Percentiles rank a stretch among this genome's conserved stretches.
phyloP scores from a whole-genome alignment of 2,329 filamentous ascomycete genomes.

The Cladosporium halotolerans region DNA sequence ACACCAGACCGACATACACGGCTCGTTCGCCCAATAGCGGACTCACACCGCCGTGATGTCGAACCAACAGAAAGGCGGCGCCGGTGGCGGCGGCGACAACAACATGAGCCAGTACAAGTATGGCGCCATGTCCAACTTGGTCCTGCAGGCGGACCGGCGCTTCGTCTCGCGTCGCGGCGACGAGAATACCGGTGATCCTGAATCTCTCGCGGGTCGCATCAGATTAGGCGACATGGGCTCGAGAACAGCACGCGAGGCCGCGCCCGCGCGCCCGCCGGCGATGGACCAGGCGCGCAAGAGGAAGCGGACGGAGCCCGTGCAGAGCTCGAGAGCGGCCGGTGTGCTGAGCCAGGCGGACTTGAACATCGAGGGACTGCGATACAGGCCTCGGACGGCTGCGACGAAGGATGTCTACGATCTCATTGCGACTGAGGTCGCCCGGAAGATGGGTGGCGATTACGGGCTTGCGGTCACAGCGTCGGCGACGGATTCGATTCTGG shows the following conservation, averaged over 20 bases:
- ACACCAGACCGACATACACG: conserved; percentile 9
- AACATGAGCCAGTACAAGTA: conserved; percentile 35
- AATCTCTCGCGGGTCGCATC: conserved; percentile 90
- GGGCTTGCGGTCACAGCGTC: conserved; percentile 86
- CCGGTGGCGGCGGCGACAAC: conserved; percentile 22
- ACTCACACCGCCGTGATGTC: conserved; percentile 8
- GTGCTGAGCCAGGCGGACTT: conserved; percentile 80
- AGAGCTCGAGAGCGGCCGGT: conserved; percentile 61
- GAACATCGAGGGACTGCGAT: conserved; percentile 83
- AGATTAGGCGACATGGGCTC: conserved; percentile 93
- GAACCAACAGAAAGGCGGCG: conserved; percentile 12
- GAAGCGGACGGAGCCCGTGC: conserved; percentile 66
- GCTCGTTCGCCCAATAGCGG: conserved; percentile 7
- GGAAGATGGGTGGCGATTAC: conserved; percentile 86
- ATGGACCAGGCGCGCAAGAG: conserved; percentile 71
- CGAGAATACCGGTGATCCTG: conserved; percentile 93
- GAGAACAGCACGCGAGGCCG: conserved; percentile 70
- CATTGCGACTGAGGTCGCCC: conserved; percentile 84
- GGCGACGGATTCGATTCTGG: conserved; percentile 84
- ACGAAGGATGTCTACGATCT: conserved; percentile 92
- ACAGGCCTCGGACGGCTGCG: conserved; percentile 82
- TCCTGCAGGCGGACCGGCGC: conserved; percentile 97
- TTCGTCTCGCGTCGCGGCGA: conserved; percentile 89
- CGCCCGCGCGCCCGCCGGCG: conserved; percentile 55
- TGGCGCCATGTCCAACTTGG: conserved; percentile 85